Evolutionary conservation across 2,329 filamentous ascomycete species (phyloP).

Genomic region (Cryphonectria parasitica): DNA sequence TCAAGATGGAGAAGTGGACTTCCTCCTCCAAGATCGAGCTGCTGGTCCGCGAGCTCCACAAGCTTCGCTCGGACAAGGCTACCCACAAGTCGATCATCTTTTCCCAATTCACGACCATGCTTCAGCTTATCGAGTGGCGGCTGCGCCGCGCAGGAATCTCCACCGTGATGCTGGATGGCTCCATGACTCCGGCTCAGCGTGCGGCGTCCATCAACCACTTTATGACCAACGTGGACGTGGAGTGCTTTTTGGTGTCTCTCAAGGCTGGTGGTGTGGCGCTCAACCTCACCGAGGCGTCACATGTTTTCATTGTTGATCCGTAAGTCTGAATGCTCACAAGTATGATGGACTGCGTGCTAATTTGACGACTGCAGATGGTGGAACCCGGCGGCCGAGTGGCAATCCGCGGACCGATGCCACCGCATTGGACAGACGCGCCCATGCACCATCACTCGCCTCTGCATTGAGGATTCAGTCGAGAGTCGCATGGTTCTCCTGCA

Average conservation of each 20-base stretch:
- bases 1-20: constrained; percentile 98
- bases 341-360: constrained; percentile 18
- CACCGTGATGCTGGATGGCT: constrained; percentile 97
- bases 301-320: constrained; percentile 96
- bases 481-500: constrained; percentile 93
- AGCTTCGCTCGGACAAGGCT: constrained; percentile 86
- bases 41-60: constrained; percentile 91
- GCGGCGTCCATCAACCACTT: constrained; percentile 95
- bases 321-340: constrained; percentile 53
- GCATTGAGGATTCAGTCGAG: constrained; percentile 96
- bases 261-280: constrained; percentile 96
- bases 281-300: constrained; percentile 91
- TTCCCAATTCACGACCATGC: constrained; percentile 95
- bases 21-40: constrained; percentile 98
- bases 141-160: constrained; percentile 95
- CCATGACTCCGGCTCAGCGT: constrained; percentile 92
- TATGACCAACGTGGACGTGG: constrained; percentile 92
- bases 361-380: constrained; percentile 72
- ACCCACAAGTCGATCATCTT: constrained; percentile 98
- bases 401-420: constrained; percentile 91
- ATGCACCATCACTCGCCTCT: constrained; percentile 90
- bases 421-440: constrained; percentile 94
- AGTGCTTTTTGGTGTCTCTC: constrained; percentile 93
- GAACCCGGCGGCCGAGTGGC: constrained; percentile 99
- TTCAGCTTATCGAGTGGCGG: constrained; percentile 96